phyloP scores from a whole-genome alignment of 228 moss, liverwort and hornwort genomes.

The Sphagnum fallax region DNA sequence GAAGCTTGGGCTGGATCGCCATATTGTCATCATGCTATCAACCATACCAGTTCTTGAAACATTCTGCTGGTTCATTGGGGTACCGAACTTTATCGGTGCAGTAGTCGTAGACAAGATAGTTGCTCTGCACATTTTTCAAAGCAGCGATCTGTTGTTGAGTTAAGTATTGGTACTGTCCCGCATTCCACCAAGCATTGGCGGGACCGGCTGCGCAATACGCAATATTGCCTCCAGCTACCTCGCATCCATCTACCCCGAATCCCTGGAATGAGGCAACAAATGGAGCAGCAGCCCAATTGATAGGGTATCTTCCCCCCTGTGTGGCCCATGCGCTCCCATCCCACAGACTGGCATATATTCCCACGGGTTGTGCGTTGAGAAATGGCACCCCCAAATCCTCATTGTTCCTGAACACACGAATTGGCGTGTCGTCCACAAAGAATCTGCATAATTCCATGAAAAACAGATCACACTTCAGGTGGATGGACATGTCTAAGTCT shows the following conservation, averaged over 20 bases:
- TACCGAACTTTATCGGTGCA: conserved; percentile 66
- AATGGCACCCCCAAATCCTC: conserved; percentile 44
- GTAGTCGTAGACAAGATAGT: conserved; percentile 77
- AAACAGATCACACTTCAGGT: no score
- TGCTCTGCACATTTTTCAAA: conserved; percentile 67
- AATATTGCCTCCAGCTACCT: conserved; percentile 4
- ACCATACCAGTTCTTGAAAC: no score
- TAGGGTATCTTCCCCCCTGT: conserved; percentile 72
- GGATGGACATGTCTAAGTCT: no score
- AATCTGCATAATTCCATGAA: conserved; percentile 32
- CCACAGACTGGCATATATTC: conserved; percentile 80
- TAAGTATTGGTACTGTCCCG: conserved; percentile 33
- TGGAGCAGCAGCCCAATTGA: conserved; percentile 71
- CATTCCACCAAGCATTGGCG: conserved; percentile 42
- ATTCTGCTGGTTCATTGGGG: conserved; percentile 4
- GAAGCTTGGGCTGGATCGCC: no score
- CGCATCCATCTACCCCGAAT: conserved; percentile 68
- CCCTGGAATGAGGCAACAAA: conserved; percentile 66
- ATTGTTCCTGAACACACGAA: conserved; percentile 61
- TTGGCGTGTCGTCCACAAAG: conserved; percentile 78
- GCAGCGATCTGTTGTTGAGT: conserved; percentile 54
- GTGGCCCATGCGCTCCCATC: conserved; percentile 95
- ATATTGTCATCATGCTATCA: no score
- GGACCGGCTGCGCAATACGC: conserved; percentile 27
- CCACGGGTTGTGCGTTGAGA: conserved; percentile 68